These are phyloP conservation scores for Candida caryicola DNA, from an alignment of 805 yeast species.

Conservation along the genomic window DNA sequence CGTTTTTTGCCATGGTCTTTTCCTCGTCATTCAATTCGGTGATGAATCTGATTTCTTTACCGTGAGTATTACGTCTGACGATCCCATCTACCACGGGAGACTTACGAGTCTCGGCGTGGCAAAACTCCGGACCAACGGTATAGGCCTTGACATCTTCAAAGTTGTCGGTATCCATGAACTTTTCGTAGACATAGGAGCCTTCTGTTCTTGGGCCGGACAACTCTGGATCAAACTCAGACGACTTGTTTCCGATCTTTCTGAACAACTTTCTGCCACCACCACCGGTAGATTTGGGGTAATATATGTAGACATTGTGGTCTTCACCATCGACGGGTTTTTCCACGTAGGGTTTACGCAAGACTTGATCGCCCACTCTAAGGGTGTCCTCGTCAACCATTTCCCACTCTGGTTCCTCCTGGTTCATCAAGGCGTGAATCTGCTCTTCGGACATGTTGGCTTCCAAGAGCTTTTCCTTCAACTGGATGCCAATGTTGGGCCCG, in stretches of 20 bases:
- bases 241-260: constrained; percentile 94
- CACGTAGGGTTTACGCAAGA: constrained; percentile 84
- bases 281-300: constrained; percentile 83
- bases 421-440: constrained; percentile 60
- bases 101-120: constrained; percentile 98
- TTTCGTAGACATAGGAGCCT: constrained; percentile 89
- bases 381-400: constrained; percentile 82
- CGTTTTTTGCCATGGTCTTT: constrained; percentile 72
- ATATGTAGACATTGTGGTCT: constrained; percentile 93
- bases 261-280: constrained; percentile 97
- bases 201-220: constrained; percentile 73
- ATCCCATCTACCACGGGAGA: constrained; percentile 99
- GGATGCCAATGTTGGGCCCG: constrained; percentile 78
- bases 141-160: constrained; percentile 98
- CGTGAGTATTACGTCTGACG: constrained; percentile 94
- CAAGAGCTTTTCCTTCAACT: constrained; percentile 47
- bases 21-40: constrained; percentile 78
- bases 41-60: constrained; percentile 90
- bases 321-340: constrained; percentile 99
- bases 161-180: constrained; percentile 96
- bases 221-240: constrained; percentile 90
- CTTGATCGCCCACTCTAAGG: constrained; percentile 66
- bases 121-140: constrained; percentile 85
- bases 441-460: constrained; percentile 36
- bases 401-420: constrained; percentile 75